Evolutionary conservation across 257 asterid species (phyloP).

Genomic region (Cynanchum wilfordii): DNA sequence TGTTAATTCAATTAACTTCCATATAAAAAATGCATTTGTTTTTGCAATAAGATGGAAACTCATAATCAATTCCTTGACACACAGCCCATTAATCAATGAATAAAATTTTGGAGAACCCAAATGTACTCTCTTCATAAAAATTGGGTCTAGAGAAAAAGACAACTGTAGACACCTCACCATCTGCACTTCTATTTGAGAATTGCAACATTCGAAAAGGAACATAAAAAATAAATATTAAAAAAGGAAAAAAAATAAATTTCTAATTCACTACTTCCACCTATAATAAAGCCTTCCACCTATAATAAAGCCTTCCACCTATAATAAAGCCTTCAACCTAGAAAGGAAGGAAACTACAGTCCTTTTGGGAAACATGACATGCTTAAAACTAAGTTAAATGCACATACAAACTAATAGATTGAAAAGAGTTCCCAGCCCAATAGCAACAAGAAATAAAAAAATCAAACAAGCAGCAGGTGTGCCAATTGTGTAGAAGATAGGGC

Average conservation of each 20-base stretch:
- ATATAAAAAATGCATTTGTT: background rate
- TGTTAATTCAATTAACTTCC: background rate
- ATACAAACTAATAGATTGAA: background rate
- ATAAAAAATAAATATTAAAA: background rate
- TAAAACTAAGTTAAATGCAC: background rate
- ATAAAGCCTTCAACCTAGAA: background rate
- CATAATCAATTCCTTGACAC: background rate
- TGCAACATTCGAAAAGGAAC: background rate
- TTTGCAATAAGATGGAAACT: background rate
- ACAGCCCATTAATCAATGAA: background rate
- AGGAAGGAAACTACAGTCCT: background rate
- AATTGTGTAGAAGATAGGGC: background rate
- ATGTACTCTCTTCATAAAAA: background rate
- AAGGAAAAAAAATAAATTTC: background rate
- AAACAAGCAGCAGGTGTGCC: too few relatives aligned
- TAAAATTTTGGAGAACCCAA: background rate
- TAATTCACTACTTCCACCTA: background rate
- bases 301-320: background rate
- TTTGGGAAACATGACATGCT: background rate
- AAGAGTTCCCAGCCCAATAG: background rate
- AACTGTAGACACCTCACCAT: background rate
- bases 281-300: too few relatives aligned
- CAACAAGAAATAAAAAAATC: background rate
- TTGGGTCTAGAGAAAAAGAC: background rate
- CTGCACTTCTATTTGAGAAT: background rate